phyloP scores from a whole-genome alignment of 495 filamentous ascomycete genomes.

The Trichoderma asperelloides region DNA sequence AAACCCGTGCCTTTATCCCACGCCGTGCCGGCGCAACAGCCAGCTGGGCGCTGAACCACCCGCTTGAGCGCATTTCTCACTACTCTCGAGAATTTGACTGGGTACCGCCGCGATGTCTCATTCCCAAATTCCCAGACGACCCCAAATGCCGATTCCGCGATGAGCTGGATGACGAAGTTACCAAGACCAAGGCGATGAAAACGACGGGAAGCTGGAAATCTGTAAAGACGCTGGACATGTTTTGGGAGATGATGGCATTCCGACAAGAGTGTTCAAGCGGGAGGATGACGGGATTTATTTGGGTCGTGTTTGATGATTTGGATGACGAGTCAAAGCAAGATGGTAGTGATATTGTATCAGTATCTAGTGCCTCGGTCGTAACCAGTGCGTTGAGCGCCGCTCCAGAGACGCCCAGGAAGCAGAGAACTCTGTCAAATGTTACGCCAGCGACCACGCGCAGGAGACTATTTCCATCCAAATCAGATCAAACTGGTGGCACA shows the following conservation, averaged over 20 bases:
- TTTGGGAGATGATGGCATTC: conserved; percentile 99
- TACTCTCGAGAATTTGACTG: conserved; percentile 49
- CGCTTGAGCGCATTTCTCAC: conserved; percentile 51
- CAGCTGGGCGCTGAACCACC: conserved; percentile 48
- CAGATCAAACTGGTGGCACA: neutral
- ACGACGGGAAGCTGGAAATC: conserved; percentile 67
- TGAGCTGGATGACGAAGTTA: conserved; percentile 67
- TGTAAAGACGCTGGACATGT: conserved; percentile 73
- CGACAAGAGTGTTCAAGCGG: conserved; percentile 92
- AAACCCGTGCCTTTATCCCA: conserved; percentile 55
- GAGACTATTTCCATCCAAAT: conserved; percentile 15
- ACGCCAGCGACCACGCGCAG: conserved; percentile 14
- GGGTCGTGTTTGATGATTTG: conserved; percentile 66
- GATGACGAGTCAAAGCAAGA: neutral
- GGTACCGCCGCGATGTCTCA: conserved; percentile 72
- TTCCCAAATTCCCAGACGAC: conserved; percentile 90
- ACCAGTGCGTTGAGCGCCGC: conserved; percentile 11
- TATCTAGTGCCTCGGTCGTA: conserved; percentile 3
- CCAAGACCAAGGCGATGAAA: conserved; percentile 31
- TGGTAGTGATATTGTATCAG: neutral
- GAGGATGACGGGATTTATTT: conserved; percentile 84
- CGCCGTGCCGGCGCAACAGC: conserved; percentile 32
- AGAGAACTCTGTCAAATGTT: conserved; percentile 6
- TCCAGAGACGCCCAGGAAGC: conserved; percentile 10
- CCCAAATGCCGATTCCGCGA: conserved; percentile 87